A percentile compares a stretch with the other conserved stretches of the same genome.
Evolutionary conservation across 2,329 filamentous ascomycete genomes (phyloP).

Genomic region (Nemania sp.): DNA sequence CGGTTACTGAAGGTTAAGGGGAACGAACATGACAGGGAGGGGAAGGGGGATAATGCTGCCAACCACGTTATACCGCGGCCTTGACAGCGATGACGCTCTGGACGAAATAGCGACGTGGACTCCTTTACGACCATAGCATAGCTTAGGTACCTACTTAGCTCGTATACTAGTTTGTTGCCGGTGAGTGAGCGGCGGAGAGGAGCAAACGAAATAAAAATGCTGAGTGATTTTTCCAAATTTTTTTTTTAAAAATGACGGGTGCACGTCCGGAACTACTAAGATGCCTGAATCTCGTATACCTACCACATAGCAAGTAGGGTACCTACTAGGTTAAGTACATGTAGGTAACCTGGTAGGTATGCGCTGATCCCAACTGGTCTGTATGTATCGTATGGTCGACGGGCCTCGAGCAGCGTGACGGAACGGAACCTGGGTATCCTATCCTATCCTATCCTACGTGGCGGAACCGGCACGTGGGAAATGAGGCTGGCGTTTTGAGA

Average conservation of each 20-base stretch:
- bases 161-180: conserved; percentile 5
- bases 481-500: too few species aligned
- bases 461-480: too few species aligned
- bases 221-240: too few species aligned
- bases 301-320: too few species aligned
- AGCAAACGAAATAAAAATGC: conserved; percentile 19
- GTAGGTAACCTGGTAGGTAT: too few species aligned
- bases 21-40: too few species aligned
- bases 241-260: not conserved
- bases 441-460: too few species aligned
- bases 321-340: too few species aligned
- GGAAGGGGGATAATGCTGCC: conserved; percentile 3
- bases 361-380: too few species aligned
- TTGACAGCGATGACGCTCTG: conserved; percentile 7
- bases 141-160: conserved; percentile 11
- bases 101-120: conserved; percentile 6
- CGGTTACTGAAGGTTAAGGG: conserved; percentile 2
- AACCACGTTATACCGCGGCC: not conserved
- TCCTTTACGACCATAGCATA: conserved; percentile 1
- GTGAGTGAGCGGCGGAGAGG: not conserved
- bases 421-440: too few species aligned
- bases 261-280: not conserved
- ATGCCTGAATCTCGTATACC: not conserved
- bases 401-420: too few species aligned
- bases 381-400: too few species aligned